Conservation (phyloP, 805 yeast species). For the Ogataea paraovalis region DNA sequence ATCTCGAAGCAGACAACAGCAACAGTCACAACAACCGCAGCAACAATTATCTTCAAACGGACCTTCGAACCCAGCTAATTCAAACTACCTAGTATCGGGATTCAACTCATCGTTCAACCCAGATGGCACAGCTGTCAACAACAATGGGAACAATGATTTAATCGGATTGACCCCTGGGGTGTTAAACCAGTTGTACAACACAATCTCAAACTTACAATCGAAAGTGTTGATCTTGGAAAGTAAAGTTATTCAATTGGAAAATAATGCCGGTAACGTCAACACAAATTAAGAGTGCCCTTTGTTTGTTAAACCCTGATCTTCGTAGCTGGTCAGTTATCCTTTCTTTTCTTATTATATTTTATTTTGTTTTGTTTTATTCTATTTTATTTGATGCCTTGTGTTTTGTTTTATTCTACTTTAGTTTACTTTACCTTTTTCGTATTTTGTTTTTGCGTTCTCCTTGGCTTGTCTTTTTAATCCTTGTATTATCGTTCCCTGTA, state of each 20-base stretch:
- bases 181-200: slow-evolving; percentile 14
- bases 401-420: background rate
- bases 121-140: background rate
- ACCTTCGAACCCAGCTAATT: background rate
- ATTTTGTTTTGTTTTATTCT: background rate
- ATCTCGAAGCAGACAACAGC: slow-evolving; percentile 1
- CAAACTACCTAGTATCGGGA: background rate
- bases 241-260: slow-evolving; percentile 16
- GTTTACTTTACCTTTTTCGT: background rate
- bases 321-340: background rate
- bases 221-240: slow-evolving; percentile 17
- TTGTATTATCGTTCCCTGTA: background rate
- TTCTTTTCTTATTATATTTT: background rate
- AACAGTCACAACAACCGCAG: slow-evolving; percentile 2
- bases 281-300: no score
- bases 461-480: background rate
- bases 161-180: background rate
- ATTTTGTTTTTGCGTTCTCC: background rate
- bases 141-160: background rate
- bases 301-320: no score
- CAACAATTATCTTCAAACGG: background rate
- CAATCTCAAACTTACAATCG: slow-evolving; percentile 19
- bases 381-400: background rate
- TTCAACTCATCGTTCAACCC: background rate
- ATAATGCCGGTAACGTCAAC: background rate